Conservation (phyloP, 2,329 filamentous ascomycete species). For the Ceratocystiopsis sp. region DNA sequence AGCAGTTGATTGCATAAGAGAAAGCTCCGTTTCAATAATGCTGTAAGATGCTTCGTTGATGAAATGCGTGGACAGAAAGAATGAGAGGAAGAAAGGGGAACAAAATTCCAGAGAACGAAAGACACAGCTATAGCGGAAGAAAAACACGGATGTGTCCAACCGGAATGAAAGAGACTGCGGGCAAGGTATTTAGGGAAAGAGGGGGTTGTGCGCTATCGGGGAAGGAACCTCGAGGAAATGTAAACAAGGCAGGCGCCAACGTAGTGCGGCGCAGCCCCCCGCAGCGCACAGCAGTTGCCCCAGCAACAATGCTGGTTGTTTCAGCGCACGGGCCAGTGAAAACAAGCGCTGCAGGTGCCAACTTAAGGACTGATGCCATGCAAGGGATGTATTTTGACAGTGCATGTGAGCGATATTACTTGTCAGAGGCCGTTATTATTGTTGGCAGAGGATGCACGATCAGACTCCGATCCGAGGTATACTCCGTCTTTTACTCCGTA, state of each 20-base stretch:
- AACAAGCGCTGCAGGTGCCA: too few species aligned
- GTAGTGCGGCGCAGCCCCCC: not conserved
- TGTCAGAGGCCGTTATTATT: too few species aligned
- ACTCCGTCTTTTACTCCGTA: too few species aligned
- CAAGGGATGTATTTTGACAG: too few species aligned
- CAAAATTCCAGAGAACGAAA: constrained; percentile 5
- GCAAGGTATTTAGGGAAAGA: constrained; percentile 2
- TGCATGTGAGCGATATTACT: too few species aligned
- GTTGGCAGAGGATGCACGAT: too few species aligned
- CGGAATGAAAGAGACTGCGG: constrained; percentile 4
- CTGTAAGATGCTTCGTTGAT: constrained; percentile 6
- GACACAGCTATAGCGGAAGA: constrained; percentile 5
- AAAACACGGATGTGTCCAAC: constrained; percentile 2
- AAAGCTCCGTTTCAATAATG: constrained; percentile 1
- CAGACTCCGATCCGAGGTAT: too few species aligned
- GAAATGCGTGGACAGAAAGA: constrained; percentile 2
- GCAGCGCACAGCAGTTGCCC: constrained; percentile 4
- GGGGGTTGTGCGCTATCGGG: not conserved
- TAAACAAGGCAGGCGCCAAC: constrained; percentile 10
- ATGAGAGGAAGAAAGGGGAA: constrained; percentile 3
- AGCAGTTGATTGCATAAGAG: not conserved
- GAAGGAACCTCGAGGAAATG: constrained; percentile 2
- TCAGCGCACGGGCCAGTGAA: constrained; percentile 2
- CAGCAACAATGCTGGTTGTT: constrained; percentile 6
- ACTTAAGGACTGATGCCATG: too few species aligned